A percentile compares a stretch with the other conserved stretches of the same genome.
Evolutionary conservation across 495 filamentous ascomycete genomes (phyloP).

Genomic region (Podospora tetraspora): DNA sequence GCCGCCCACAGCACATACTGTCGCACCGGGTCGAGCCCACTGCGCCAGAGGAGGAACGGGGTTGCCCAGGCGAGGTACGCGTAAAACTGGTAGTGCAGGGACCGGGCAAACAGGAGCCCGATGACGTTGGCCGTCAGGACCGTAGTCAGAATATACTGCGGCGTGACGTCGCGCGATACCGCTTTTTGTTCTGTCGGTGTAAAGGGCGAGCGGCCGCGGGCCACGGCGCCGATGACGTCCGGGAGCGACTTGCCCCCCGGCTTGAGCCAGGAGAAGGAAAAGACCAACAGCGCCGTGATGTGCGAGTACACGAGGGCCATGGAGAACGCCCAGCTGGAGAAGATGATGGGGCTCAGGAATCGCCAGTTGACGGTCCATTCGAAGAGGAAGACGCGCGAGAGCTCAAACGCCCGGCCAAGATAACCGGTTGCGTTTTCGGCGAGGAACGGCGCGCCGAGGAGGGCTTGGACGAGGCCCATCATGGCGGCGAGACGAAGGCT

Average conservation of each 20-base stretch:
- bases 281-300: constrained; percentile 55
- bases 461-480: constrained; percentile 69
- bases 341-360: constrained; percentile 76
- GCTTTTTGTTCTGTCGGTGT: constrained; percentile 45
- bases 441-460: constrained; percentile 74
- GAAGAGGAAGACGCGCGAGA: constrained; percentile 83
- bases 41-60: constrained; percentile 84
- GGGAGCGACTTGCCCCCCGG: constrained; percentile 42
- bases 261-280: constrained; percentile 44
- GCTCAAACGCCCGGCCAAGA: constrained; percentile 74
- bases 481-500: constrained; percentile 62
- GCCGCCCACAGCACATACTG: constrained; percentile 69
- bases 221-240: constrained; percentile 47
- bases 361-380: constrained; percentile 99
- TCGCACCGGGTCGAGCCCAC: constrained; percentile 65
- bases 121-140: constrained; percentile 76
- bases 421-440: constrained; percentile 64
- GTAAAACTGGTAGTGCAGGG: constrained; percentile 96
- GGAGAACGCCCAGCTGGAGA: constrained; percentile 72
- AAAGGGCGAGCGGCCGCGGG: constrained; percentile 51
- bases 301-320: constrained; percentile 63
- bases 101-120: constrained; percentile 85
- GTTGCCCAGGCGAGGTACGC: constrained; percentile 87
- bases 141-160: constrained; percentile 68
- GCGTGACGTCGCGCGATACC: constrained; percentile 56